phyloP scores from a whole-genome alignment of 2,329 filamentous ascomycete species.

The Exophiala spinifera region DNA sequence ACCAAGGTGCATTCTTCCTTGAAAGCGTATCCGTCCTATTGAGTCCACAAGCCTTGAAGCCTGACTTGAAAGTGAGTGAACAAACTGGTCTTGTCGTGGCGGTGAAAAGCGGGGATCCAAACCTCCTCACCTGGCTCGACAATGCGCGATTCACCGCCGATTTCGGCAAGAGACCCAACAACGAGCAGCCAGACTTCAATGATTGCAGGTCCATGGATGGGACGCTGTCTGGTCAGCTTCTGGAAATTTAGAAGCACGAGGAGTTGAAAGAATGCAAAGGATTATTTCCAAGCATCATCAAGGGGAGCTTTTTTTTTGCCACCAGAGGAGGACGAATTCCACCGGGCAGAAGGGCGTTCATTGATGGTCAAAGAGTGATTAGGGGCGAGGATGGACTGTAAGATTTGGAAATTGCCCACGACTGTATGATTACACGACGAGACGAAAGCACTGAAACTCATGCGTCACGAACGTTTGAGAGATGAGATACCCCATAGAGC shows the following conservation, averaged over 20 bases:
- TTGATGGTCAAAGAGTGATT: too few species aligned
- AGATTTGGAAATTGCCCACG: background rate
- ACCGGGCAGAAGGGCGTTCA: too few species aligned
- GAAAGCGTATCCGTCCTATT: slow-evolving; percentile 56
- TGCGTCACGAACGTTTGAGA: slow-evolving; percentile 16
- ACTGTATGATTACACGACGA: slow-evolving; percentile 15
- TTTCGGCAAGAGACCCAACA: slow-evolving; percentile 28
- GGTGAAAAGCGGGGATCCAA: too few species aligned
- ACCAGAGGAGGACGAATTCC: too few species aligned
- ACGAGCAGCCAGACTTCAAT: slow-evolving; percentile 39
- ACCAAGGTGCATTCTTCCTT: slow-evolving; percentile 57
- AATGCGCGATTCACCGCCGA: slow-evolving; percentile 3
- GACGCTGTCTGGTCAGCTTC: slow-evolving; percentile 5
- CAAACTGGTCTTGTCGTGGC: too few species aligned
- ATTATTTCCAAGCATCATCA: background rate
- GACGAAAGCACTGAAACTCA: background rate
- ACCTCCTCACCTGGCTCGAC: slow-evolving; percentile 7
- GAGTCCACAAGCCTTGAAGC: slow-evolving; percentile 32
- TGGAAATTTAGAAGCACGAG: background rate
- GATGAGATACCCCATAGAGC: slow-evolving; percentile 12
- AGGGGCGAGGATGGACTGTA: too few species aligned
- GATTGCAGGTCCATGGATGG: slow-evolving; percentile 43
- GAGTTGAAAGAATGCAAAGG: background rate
- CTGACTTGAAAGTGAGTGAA: too few species aligned
- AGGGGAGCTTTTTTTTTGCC: too few species aligned